Base-by-base conservation (phyloP, 164 flowering plant species). In the Nymphaea thermarum region DNA sequence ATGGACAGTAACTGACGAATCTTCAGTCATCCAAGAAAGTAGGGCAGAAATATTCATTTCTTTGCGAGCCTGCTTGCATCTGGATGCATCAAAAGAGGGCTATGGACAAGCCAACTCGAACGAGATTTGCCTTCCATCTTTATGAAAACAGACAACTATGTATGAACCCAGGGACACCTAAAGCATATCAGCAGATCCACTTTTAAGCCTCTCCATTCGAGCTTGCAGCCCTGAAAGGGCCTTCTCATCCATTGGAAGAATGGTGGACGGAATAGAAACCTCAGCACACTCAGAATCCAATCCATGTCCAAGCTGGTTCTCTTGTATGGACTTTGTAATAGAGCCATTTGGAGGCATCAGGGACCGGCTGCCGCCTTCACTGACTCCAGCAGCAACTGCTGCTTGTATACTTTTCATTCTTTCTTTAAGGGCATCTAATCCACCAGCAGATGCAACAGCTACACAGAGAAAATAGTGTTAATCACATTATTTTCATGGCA, bases 191-290 rank as follows among this genome's bases (percentile, higher is more conserved):
- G 87, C 18, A 1, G 97, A 65, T 15, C 98, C 98, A 62, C 93
- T 86, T 82, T 94, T 94, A 3, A 94, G 89, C 74, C 99, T 86
- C 72, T 94, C 96, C 99, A 94, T 94, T 42, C 99, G 89, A 5
- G 98, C 99, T 74, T 94, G 99, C 67, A 94, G 87, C 57, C 98
- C 99, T 8, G 96, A 91, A 62, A 94, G 71, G 2, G 98, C 99
- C 71, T 85, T 91, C 82, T 88, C 99, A 65, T 94, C 98, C 93
- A 92, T 86, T 3, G 96, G 96, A 68, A 85, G 88, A 65, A 87
- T 87, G 10, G 83, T 82, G 17, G 84, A 43, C 66, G 82, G 93
- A 3, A 64, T n/a, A 1, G 84, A 70, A 76, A 73, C 77, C 71
- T 82, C 90, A 3, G 51, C 70, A 68, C 69, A 77, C 41, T 64